Evolutionary conservation across 176 grass and related monocot species (phyloP).

Genomic region (Urochloa ruziziensis): DNA sequence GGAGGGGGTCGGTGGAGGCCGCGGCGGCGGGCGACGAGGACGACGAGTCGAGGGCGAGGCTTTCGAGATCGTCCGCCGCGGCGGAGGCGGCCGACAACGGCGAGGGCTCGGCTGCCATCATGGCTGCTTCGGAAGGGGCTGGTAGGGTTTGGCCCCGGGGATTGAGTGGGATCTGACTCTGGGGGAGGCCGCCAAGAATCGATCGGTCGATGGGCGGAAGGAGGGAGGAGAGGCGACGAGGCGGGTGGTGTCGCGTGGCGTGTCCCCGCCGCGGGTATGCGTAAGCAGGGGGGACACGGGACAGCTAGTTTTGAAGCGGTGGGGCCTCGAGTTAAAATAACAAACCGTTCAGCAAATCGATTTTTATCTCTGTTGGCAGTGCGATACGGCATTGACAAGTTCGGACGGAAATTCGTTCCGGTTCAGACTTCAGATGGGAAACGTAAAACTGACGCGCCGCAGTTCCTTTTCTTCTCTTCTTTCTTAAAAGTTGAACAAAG

Average conservation of each 20-base stretch:
- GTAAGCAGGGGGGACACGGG: background rate
- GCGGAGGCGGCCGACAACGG: conserved; percentile 33
- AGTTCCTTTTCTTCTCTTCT: background rate
- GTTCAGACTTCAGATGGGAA: background rate
- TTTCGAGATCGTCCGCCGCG: conserved; percentile 68
- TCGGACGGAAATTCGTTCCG: too few species aligned
- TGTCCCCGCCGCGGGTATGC: conserved; percentile 12
- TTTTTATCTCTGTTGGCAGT: background rate
- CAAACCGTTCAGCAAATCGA: background rate
- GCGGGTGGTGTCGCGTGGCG: conserved; percentile 15
- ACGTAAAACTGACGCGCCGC: background rate
- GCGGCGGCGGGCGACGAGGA: conserved; percentile 27
- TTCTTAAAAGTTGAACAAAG: too few species aligned
- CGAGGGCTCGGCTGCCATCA: conserved; percentile 77
- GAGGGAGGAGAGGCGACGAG: background rate
- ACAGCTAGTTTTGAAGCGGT: background rate
- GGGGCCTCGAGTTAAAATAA: background rate
- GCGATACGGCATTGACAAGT: background rate
- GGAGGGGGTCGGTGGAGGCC: conserved; percentile 63
- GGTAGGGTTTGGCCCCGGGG: conserved; percentile 18
- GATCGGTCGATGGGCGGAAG: conserved; percentile 17
- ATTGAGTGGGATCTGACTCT: conserved; percentile 29
- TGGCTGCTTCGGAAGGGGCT: conserved; percentile 6
- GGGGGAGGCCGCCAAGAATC: background rate
- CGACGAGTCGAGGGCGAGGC: conserved; percentile 57